Conservation (phyloP, 1,284 basidiomycete species). For the Phylloboletellus chloephorus region DNA sequence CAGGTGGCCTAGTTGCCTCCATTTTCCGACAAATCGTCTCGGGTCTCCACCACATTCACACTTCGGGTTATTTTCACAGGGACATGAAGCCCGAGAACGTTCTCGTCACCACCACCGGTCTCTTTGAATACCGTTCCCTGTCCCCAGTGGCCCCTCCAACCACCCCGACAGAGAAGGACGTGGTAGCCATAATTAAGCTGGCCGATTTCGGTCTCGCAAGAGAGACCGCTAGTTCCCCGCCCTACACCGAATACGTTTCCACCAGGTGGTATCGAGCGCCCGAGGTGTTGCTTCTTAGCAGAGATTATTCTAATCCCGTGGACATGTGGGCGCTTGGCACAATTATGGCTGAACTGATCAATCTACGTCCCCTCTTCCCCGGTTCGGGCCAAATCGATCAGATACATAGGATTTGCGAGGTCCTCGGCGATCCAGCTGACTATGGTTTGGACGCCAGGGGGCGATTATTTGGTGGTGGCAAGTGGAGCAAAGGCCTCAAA, state of each 20-base stretch:
- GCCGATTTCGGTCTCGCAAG: slow-evolving; percentile 98
- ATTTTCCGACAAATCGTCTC: slow-evolving; percentile 91
- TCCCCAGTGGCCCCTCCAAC: slow-evolving; percentile 55
- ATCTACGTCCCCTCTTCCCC: slow-evolving; percentile 95
- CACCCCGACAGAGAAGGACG: slow-evolving; percentile 80
- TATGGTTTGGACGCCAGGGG: slow-evolving; percentile 77
- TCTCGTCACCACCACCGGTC: slow-evolving; percentile 98
- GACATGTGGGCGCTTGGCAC: slow-evolving; percentile 99
- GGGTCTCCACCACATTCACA: slow-evolving; percentile 92
- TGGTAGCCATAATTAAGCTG: slow-evolving; percentile 95
- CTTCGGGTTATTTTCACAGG: slow-evolving; percentile 93
- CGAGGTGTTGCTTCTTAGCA: slow-evolving; percentile 88
- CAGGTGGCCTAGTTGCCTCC: slow-evolving; percentile 90
- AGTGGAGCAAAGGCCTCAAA: slow-evolving; percentile 81
- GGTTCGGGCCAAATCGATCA: slow-evolving; percentile 95
- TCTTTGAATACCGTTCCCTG: slow-evolving; percentile 88
- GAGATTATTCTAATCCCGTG: slow-evolving; percentile 93
- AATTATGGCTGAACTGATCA: slow-evolving; percentile 95
- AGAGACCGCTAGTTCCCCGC: slow-evolving; percentile 83
- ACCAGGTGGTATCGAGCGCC: slow-evolving; percentile 99
- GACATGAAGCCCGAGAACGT: slow-evolving; percentile 99
- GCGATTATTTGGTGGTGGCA: slow-evolving; percentile 76
- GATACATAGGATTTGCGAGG: slow-evolving; percentile 82
- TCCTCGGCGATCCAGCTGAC: slow-evolving; percentile 89
- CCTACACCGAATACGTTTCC: slow-evolving; percentile 98